A percentile compares a stretch with the other conserved stretches of the same genome.
These are phyloP conservation scores for Sordariomycetes sp. DNA, from an alignment of 2,329 filamentous ascomycete genomes.

Conservation along the genomic window DNA sequence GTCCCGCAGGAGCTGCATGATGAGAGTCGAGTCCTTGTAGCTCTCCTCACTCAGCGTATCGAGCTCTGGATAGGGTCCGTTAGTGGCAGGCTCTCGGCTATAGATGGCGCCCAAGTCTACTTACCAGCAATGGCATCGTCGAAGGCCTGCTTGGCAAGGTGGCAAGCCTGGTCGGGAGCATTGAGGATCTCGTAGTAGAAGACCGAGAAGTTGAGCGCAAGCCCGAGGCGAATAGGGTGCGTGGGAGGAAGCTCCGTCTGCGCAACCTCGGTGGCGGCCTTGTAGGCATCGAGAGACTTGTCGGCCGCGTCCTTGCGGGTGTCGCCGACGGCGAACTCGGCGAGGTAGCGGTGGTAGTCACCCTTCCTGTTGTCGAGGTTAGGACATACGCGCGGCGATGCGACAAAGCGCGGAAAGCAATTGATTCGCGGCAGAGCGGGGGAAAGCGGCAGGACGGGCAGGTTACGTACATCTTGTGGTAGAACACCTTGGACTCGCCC, in stretches of 20 bases:
- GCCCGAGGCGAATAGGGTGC: constrained; percentile 94
- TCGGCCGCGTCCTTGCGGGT: constrained; percentile 92
- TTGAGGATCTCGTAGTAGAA: constrained; percentile 99
- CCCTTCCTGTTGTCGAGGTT: constrained; percentile 65
- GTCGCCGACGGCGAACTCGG: constrained; percentile 90
- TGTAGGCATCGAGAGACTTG: constrained; percentile 95
- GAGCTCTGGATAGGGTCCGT: constrained; percentile 52
- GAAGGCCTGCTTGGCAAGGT: constrained; percentile 97
- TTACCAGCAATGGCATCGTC: constrained; percentile 86
- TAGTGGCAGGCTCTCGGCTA: constrained; percentile 7
- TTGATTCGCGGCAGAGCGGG: not conserved
- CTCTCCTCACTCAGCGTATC: constrained; percentile 96
- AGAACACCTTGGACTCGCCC: constrained; percentile 98
- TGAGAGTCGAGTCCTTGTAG: constrained; percentile 98
- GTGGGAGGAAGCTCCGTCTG: constrained; percentile 96
- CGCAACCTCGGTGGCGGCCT: constrained; percentile 91
- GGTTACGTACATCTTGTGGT: constrained; percentile 87
- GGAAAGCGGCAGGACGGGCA: not conserved
- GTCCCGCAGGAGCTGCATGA: constrained; percentile 97
- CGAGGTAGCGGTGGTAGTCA: constrained; percentile 98
- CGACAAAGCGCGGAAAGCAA: not conserved
- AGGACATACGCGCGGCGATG: constrained; percentile 1
- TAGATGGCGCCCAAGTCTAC: constrained; percentile 7
- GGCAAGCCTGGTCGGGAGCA: constrained; percentile 95
- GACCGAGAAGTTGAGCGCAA: constrained; percentile 97